phyloP scores from a whole-genome alignment of 2,329 filamentous ascomycete species.

The Aspergillus persii region DNA sequence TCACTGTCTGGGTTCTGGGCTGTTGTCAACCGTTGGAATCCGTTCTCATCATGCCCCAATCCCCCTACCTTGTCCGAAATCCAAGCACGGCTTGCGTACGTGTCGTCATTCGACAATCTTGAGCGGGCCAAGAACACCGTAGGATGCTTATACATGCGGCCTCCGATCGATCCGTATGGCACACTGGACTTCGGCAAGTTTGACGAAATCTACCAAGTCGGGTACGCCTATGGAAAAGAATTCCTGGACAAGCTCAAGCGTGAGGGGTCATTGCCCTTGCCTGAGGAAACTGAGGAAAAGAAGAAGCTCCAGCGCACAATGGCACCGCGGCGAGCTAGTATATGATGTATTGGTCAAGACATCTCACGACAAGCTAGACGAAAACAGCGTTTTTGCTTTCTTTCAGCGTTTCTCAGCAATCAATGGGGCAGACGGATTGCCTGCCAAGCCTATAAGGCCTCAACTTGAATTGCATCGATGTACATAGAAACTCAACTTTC shows the following conservation, averaged over 20 bases:
- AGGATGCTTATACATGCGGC: constrained; percentile 94
- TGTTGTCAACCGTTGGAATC: constrained; percentile 93
- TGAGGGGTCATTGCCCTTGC: constrained; percentile 69
- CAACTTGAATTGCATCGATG: background rate
- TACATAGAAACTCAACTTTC: background rate
- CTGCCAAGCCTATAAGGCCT: no score
- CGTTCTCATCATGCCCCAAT: constrained; percentile 83
- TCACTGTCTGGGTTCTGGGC: constrained; percentile 95
- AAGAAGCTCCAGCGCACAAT: constrained; percentile 73
- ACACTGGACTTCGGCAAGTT: constrained; percentile 97
- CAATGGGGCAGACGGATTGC: no score
- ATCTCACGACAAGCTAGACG: background rate
- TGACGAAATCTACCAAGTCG: constrained; percentile 90
- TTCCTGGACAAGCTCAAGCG: constrained; percentile 75
- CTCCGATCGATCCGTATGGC: constrained; percentile 88
- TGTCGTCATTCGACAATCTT: constrained; percentile 88
- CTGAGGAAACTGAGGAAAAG: constrained; percentile 73
- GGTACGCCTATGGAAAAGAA: constrained; percentile 79
- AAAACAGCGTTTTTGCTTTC: background rate
- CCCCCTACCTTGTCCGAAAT: constrained; percentile 95
- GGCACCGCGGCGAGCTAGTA: constrained; percentile 75
- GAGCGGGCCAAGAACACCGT: constrained; percentile 88
- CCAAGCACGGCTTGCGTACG: constrained; percentile 89
- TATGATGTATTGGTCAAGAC: constrained; percentile 35
- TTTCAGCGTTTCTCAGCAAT: background rate